Evolutionary conservation across 192 early-diverging fungal genomes (phyloP).

Genomic region (Anaeromyces robustus): DNA sequence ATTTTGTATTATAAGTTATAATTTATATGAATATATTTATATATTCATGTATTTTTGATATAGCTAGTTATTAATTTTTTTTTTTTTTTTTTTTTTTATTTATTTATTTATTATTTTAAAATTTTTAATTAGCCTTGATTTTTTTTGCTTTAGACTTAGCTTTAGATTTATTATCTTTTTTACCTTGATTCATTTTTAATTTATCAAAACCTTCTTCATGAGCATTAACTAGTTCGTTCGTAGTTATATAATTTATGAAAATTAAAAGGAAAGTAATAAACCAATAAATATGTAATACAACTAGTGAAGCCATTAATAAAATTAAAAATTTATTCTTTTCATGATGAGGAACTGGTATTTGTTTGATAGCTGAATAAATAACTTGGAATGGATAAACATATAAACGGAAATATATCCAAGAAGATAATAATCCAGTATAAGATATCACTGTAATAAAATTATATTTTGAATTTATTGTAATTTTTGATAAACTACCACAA

Average conservation of each 20-base stretch:
- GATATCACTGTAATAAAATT: not conserved
- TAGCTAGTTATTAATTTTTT: no score
- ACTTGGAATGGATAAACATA: not conserved
- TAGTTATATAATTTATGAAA: not conserved
- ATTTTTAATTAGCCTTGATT: no score
- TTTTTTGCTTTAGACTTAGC: not conserved
- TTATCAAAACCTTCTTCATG: not conserved
- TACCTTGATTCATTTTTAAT: not conserved
- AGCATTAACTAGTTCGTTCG: not conserved
- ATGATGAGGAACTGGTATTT: not conserved
- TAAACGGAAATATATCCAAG: not conserved
- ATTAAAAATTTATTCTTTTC: not conserved
- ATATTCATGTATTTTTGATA: no score
- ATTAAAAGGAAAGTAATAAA: not conserved
- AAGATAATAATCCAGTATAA: not conserved
- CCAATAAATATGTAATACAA: not conserved
- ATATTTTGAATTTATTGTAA: not conserved
- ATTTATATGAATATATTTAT: no score
- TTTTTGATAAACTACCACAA: not conserved
- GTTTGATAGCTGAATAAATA: not conserved
- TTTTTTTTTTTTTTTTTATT: no score
- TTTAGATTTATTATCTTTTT: not conserved
- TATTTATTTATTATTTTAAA: no score
- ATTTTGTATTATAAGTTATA: no score
- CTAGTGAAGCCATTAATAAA: not conserved